These are phyloP conservation scores for Gossypium bickii DNA, from an alignment of 345 rosid species.

Conservation along the genomic window DNA sequence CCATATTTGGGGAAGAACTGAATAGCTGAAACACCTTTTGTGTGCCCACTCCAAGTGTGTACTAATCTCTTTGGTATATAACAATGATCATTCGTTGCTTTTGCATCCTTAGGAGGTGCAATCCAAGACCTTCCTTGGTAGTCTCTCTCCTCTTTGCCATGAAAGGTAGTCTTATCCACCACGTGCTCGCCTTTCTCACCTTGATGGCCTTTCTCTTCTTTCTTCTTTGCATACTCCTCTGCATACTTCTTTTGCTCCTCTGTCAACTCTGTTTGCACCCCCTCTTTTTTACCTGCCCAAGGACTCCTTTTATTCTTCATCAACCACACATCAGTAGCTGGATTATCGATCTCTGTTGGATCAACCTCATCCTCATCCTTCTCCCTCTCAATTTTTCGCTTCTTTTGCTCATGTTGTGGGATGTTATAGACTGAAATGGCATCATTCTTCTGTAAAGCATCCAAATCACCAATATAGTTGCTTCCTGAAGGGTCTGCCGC, in stretches of 20 bases:
- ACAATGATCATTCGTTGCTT: slow-evolving; percentile 88
- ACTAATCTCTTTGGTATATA: slow-evolving; percentile 74
- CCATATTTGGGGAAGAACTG: slow-evolving; percentile 93
- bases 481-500: slow-evolving; percentile 86
- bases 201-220: slow-evolving; percentile 68
- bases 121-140: slow-evolving; percentile 98
- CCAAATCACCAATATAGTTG: slow-evolving; percentile 75
- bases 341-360: slow-evolving; percentile 61
- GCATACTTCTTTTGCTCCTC: slow-evolving; percentile 99
- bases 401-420: slow-evolving; percentile 81
- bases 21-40: slow-evolving; percentile 82
- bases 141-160: slow-evolving; percentile 91
- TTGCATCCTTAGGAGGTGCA: slow-evolving; percentile 89
- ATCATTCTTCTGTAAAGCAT: slow-evolving; percentile 53
- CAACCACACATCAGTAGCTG: slow-evolving; percentile 76
- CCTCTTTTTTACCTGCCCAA: slow-evolving; percentile 95
- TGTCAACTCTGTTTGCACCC: slow-evolving; percentile 64
- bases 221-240: slow-evolving; percentile 90
- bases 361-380: slow-evolving; percentile 34
- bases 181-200: slow-evolving; percentile 72
- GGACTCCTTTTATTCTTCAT: slow-evolving; percentile 84
- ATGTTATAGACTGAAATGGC: slow-evolving; percentile 74
- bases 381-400: slow-evolving; percentile 59
- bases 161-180: slow-evolving; percentile 82
- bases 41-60: slow-evolving; percentile 90